Evolutionary conservation across 495 filamentous ascomycete genomes (phyloP).

Genomic region (Hypoxylon fuscum): DNA sequence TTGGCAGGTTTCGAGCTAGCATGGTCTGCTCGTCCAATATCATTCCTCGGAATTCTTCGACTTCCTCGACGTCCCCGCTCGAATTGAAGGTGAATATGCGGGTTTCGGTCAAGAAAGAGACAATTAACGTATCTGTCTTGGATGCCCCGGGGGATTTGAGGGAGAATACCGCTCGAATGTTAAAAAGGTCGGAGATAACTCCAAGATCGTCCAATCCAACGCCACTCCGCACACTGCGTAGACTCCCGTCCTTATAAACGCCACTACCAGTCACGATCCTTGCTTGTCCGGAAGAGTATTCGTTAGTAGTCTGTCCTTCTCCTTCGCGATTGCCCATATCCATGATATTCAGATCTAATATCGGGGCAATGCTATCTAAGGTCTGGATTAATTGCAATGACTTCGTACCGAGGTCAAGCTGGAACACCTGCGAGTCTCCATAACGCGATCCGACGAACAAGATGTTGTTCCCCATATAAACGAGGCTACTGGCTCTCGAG

Average conservation of each 20-base stretch:
- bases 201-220: slow-evolving; percentile 92
- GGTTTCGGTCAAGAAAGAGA: slow-evolving; percentile 85
- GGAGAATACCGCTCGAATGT: slow-evolving; percentile 72
- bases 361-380: slow-evolving; percentile 85
- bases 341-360: slow-evolving; percentile 93
- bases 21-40: slow-evolving; percentile 76
- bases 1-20: slow-evolving; percentile 68
- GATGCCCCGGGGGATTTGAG: slow-evolving; percentile 57
- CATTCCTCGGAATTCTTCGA: slow-evolving; percentile 76
- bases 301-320: slow-evolving; percentile 77
- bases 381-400: slow-evolving; percentile 75
- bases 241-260: slow-evolving; percentile 82
- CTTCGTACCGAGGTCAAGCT: slow-evolving; percentile 54
- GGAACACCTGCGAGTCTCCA: slow-evolving; percentile 87
- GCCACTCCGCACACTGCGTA: slow-evolving; percentile 89
- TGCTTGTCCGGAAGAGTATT: slow-evolving; percentile 93
- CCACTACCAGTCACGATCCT: slow-evolving; percentile 93
- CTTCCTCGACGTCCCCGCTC: slow-evolving; percentile 84
- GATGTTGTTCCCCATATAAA: slow-evolving; percentile 78
- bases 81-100: slow-evolving; percentile 79
- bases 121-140: slow-evolving; percentile 73
- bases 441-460: slow-evolving; percentile 92
- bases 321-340: slow-evolving; percentile 86
- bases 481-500: slow-evolving; percentile 75
- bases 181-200: slow-evolving; percentile 79